These are phyloP conservation scores for Citrullus colocynthis DNA, from an alignment of 306 rosid genomes.

Conservation along the genomic window DNA sequence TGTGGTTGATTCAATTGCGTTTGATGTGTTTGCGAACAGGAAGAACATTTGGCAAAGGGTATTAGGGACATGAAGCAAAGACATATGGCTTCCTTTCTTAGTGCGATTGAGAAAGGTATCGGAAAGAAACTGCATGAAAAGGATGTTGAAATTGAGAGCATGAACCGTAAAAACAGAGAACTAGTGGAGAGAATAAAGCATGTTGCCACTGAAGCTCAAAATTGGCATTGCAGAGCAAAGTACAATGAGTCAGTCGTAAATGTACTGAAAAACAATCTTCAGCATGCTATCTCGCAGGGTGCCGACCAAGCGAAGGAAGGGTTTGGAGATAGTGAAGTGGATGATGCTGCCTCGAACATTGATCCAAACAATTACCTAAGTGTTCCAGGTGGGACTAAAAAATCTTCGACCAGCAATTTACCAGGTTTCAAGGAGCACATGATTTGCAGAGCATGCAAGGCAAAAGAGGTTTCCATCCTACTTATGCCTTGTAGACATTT, in stretches of 20 bases:
- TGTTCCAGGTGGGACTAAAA: slow-evolving; percentile 19
- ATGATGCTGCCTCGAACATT: slow-evolving; percentile 54
- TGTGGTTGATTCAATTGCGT: not conserved
- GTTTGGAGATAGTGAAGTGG: slow-evolving; percentile 83
- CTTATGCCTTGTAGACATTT: slow-evolving; percentile 91
- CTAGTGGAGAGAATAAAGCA: slow-evolving; percentile 73
- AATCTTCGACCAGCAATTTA: slow-evolving; percentile 20
- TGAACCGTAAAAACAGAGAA: slow-evolving; percentile 60
- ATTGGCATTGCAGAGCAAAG: slow-evolving; percentile 75
- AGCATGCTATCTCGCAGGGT: slow-evolving; percentile 79
- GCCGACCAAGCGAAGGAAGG: slow-evolving; percentile 88
- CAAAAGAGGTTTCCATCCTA: slow-evolving; percentile 67
- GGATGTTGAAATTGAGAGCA: slow-evolving; percentile 62
- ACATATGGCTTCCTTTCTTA: slow-evolving; percentile 48
- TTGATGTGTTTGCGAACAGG: slow-evolving; percentile 25
- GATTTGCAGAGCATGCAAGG: slow-evolving; percentile 58
- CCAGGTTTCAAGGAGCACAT: slow-evolving; percentile 28
- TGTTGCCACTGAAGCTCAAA: slow-evolving; percentile 67
- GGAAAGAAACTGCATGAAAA: slow-evolving; percentile 51
- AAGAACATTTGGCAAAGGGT: slow-evolving; percentile 71
- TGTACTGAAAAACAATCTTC: slow-evolving; percentile 57
- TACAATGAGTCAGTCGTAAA: slow-evolving; percentile 85
- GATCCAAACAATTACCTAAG: slow-evolving; percentile 49
- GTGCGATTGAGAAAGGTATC: slow-evolving; percentile 61
- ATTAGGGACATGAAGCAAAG: slow-evolving; percentile 69